These are phyloP conservation scores for Sporothrix variecibatus DNA, from an alignment of 2,329 filamentous ascomycete species.

Conservation along the genomic window DNA sequence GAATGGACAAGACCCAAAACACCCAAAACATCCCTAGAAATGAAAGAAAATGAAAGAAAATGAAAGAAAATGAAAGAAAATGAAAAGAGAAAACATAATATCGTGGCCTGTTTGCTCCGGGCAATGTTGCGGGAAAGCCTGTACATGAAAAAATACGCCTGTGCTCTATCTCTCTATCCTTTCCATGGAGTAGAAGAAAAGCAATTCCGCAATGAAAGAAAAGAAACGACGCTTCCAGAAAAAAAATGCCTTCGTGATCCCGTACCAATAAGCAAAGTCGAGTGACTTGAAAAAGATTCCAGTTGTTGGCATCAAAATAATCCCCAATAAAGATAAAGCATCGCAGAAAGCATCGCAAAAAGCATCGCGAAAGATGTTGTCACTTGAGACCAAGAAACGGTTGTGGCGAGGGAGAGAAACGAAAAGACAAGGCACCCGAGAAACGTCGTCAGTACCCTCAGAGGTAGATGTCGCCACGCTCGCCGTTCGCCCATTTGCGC, in stretches of 20 bases:
- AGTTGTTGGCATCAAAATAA: neutral
- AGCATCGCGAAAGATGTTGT: neutral
- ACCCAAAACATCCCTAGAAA: neutral
- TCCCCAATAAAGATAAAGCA: neutral
- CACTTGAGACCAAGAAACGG: neutral
- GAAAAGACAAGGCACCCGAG: neutral
- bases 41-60: neutral
- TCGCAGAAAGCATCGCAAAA: neutral
- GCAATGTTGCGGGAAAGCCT: conserved; percentile 9
- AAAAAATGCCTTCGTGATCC: neutral
- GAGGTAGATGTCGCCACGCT: conserved; percentile 92
- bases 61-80: neutral
- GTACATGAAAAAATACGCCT: conserved; percentile 12
- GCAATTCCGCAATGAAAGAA: neutral
- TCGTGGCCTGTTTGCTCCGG: conserved; percentile 13
- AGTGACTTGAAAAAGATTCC: neutral
- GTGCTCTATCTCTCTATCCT: neutral
- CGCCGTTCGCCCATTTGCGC: conserved; percentile 80
- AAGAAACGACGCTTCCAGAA: neutral
- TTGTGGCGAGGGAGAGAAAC: neutral
- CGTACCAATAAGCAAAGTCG: neutral
- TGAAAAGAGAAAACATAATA: neutral
- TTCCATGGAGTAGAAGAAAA: neutral
- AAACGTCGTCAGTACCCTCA: neutral
- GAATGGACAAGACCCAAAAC: neutral